A percentile compares a stretch with the other conserved stretches of the same genome.
phyloP scores from a whole-genome alignment of 2,329 filamentous ascomycete genomes.

The Macrophomina phaseolina region DNA sequence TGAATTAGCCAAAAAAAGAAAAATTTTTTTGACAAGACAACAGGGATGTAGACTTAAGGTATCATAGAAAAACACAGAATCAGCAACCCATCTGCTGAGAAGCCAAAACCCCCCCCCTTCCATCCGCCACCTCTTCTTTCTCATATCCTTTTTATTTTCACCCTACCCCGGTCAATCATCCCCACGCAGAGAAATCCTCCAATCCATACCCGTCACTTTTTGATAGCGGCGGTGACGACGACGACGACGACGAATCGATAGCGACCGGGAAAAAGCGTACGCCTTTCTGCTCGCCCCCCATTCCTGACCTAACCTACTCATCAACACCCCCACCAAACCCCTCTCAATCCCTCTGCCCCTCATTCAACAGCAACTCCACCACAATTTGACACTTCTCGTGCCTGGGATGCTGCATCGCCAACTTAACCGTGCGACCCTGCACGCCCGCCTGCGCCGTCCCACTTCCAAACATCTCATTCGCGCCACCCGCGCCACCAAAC shows the following conservation, averaged over 20 bases:
- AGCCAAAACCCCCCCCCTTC: too few relatives aligned
- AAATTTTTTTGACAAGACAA: neutral
- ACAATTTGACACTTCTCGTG: conserved; percentile 83
- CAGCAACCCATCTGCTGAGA: too few relatives aligned
- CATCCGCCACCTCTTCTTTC: too few relatives aligned
- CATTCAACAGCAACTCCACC: conserved; percentile 89
- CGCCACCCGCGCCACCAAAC: neutral
- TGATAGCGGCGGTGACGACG: too few relatives aligned
- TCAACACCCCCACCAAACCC: neutral
- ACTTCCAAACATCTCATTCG: conserved; percentile 40
- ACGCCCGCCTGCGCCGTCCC: conserved; percentile 54
- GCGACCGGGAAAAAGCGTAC: too few relatives aligned
- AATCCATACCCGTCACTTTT: too few relatives aligned
- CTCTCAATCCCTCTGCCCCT: conserved; percentile 57
- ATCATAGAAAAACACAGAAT: neutral
- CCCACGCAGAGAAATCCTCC: too few relatives aligned
- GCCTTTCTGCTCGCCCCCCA: neutral
- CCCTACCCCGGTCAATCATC: too few relatives aligned
- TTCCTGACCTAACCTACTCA: neutral
- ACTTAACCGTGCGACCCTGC: conserved; percentile 76
- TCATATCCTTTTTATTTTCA: too few relatives aligned
- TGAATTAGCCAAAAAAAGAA: too few relatives aligned
- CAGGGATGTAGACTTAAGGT: neutral
- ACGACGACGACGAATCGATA: too few relatives aligned
- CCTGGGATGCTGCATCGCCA: conserved; percentile 94